A percentile compares a stretch with the other conserved stretches of the same genome.
Conservation (phyloP, 495 filamentous ascomycete genomes). For the Penicillium riverlandense region DNA sequence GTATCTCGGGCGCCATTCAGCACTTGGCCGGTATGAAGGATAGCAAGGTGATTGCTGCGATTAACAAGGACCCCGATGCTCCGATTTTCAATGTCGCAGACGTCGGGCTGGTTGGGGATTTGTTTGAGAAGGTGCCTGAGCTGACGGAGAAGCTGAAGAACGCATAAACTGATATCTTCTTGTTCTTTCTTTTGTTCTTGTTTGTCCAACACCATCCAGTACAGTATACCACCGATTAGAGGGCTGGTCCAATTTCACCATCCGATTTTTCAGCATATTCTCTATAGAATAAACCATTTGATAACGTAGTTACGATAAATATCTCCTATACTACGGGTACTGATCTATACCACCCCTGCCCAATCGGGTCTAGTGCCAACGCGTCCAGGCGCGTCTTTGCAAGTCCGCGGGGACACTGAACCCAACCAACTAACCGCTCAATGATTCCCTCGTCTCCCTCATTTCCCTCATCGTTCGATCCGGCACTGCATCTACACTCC, state of each 20-base stretch:
- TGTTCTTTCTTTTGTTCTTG: constrained; percentile 11
- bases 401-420: constrained; percentile 9
- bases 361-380: constrained; percentile 23
- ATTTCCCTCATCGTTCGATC: constrained; percentile 44
- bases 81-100: constrained; percentile 98
- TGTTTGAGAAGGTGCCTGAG: constrained; percentile 94
- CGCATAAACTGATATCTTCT: constrained; percentile 11
- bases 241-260: constrained; percentile 2
- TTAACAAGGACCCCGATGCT: constrained; percentile 96
- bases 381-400: constrained; percentile 26
- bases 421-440: constrained; percentile 5
- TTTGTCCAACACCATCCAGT: constrained; percentile 12
- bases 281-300: constrained; percentile 8
- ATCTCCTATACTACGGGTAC: too few species aligned
- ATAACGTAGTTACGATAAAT: too few species aligned
- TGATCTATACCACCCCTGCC: neutral
- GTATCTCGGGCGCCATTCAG: constrained; percentile 95
- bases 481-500: constrained; percentile 45
- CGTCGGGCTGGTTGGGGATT: constrained; percentile 87
- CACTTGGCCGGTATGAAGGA: constrained; percentile 99
- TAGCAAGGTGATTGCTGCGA: constrained; percentile 97
- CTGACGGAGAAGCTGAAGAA: constrained; percentile 88
- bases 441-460: constrained; percentile 32
- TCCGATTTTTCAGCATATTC: neutral
- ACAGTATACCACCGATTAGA: constrained; percentile 28